Percentiles rank a stretch among this genome's conserved stretches.
These are phyloP conservation scores for Abrus pulchellus DNA, from an alignment of 306 rosid species.

Conservation along the genomic window DNA sequence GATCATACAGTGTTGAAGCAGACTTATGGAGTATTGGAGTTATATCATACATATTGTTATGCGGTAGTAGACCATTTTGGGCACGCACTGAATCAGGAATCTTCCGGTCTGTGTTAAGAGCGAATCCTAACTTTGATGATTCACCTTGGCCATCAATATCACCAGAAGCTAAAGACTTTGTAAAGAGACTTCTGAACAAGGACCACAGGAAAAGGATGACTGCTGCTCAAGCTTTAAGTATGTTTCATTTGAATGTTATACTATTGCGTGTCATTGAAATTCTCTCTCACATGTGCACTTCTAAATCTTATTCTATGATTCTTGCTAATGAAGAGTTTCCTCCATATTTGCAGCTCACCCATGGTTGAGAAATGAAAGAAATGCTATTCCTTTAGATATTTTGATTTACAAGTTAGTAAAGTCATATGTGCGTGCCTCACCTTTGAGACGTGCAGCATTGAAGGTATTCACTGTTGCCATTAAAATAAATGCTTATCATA, in stretches of 20 bases:
- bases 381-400: conserved; percentile 79
- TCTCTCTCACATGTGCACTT: conserved; percentile 5
- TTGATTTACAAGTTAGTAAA: conserved; percentile 84
- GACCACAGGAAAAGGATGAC: conserved; percentile 97
- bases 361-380: conserved; percentile 82
- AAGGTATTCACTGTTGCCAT: conserved; percentile 66
- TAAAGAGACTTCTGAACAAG: conserved; percentile 91
- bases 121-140: conserved; percentile 93
- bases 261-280: conserved; percentile 40
- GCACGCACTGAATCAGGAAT: conserved; percentile 99
- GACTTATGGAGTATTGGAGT: conserved; percentile 98
- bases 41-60: conserved; percentile 86
- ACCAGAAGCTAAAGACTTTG: conserved; percentile 93
- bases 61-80: conserved; percentile 98
- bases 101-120: conserved; percentile 92
- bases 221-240: conserved; percentile 94
- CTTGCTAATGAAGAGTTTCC: conserved; percentile 44
- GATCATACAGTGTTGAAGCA: conserved; percentile 91
- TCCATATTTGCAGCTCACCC: conserved; percentile 86
- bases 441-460: conserved; percentile 84
- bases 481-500: conserved; percentile 22
- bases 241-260: conserved; percentile 49
- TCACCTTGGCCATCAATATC: conserved; percentile 95
- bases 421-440: conserved; percentile 76
- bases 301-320: conserved; percentile 17